Percentiles rank a stretch among this genome's conserved stretches.
Conservation (phyloP, 495 filamentous ascomycete species). For the Thozetella sp. region DNA sequence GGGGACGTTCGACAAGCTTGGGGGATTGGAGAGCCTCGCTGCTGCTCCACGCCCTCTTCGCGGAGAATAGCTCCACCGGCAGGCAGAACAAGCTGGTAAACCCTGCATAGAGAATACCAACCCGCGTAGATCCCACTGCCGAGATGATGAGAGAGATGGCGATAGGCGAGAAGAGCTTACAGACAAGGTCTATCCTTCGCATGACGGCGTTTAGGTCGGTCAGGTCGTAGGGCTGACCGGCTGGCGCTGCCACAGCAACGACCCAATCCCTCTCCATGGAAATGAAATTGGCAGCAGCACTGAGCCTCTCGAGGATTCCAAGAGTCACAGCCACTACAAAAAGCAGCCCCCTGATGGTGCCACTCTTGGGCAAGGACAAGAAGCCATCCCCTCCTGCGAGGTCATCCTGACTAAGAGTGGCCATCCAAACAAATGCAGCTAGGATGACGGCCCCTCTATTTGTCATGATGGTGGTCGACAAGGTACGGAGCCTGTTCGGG, state of each 20-base stretch:
- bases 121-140: conserved; percentile 37
- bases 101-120: conserved; percentile 51
- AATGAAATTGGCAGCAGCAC: conserved; percentile 58
- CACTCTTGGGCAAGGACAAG: conserved; percentile 10
- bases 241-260: conserved; percentile 32
- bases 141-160: conserved; percentile 55
- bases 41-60: conserved; percentile 35
- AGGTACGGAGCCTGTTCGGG: conserved; percentile 38
- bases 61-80: conserved; percentile 35
- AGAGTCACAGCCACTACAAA: conserved; percentile 48
- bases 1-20: conserved; percentile 16
- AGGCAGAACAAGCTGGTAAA: conserved; percentile 32
- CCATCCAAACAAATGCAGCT: conserved; percentile 48
- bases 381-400: conserved; percentile 10
- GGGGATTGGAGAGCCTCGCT: conserved; percentile 26
- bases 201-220: conserved; percentile 62
- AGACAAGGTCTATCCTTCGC: conserved; percentile 71
- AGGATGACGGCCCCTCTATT: conserved; percentile 50
- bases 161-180: conserved; percentile 67
- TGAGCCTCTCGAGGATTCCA: conserved; percentile 60
- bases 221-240: conserved; percentile 31
- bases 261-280: conserved; percentile 72
- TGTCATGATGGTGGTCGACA: conserved; percentile 37
- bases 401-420: conserved; percentile 36
- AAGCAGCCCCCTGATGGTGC: conserved; percentile 23